Base-by-base conservation (phyloP, 257 asterid genomes). In the Primulina eburnea region DNA sequence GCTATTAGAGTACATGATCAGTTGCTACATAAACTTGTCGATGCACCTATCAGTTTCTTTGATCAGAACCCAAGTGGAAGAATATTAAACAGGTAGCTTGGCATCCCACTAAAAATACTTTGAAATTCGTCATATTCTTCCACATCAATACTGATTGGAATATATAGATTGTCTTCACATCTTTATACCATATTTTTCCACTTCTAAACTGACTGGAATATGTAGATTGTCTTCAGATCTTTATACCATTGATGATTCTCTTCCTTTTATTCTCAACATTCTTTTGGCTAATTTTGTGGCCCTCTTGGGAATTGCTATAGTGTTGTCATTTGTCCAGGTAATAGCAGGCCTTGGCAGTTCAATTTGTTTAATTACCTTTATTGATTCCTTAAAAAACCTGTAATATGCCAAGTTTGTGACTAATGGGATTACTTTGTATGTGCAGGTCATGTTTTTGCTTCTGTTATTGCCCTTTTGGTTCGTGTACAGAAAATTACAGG, bases 221-320 rank as follows among this genome's bases (percentile, higher is more conserved):
- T 86, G 68, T 72, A 92, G 98, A 80, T 67, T 92, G 74, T 92
- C 98, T 73, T 92, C 98, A 77, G 97, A 92, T 84, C 96, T 92
- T 70, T 92, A 90, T 81, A 90, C 96, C 71, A 87, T 92, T 56
- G 98, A 92, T 56, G 98, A 90, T 82, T 87, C 97, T 68, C 98
- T 90, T 85, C 98, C 97, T 20, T 92, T 92, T 77, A 90, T 90
- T 71, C 96, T 92, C 89, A 92, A 92, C 86, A 87, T 92, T 78
- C 95, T 92, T 76, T 89, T 92, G 62, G 95, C 98, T 76, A 92
- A 92, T 80, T 84, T 92, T 53, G 88, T 90, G 68, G 95, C 97
- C 79, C 96, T 92, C 70, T 66, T 90, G 34, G 98, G 98, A 66
- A 90, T 92, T 69, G 76, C 88, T 64, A 56, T 92, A 52, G 92